phyloP scores from a whole-genome alignment of 2,329 filamentous ascomycete species.

The Xylariaceae sp. region DNA sequence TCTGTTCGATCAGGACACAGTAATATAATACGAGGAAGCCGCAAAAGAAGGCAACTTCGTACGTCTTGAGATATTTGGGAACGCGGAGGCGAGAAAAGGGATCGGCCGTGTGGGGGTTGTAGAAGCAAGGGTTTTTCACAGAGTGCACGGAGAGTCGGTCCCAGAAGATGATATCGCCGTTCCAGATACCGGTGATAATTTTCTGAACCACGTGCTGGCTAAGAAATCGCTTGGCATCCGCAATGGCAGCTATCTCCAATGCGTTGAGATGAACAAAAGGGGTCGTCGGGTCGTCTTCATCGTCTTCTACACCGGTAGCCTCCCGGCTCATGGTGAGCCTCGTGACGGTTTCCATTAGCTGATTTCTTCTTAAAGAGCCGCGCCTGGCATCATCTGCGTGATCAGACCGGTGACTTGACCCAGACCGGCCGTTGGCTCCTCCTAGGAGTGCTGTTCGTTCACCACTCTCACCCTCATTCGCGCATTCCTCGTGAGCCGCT shows the following conservation, averaged over 20 bases:
- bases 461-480: constrained; percentile 51
- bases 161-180: constrained; percentile 78
- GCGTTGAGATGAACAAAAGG: constrained; percentile 83
- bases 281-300: constrained; percentile 67
- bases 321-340: constrained; percentile 58
- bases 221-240: constrained; percentile 74
- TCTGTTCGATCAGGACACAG: constrained; percentile 77
- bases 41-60: constrained; percentile 74
- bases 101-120: constrained; percentile 64
- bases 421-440: constrained; percentile 23
- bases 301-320: constrained; percentile 49
- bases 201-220: constrained; percentile 73
- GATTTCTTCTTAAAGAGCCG: constrained; percentile 54
- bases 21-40: constrained; percentile 81
- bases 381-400: constrained; percentile 35
- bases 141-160: constrained; percentile 67
- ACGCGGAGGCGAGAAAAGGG: constrained; percentile 74
- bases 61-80: constrained; percentile 73
- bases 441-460: constrained; percentile 56
- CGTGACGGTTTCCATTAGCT: constrained; percentile 61
- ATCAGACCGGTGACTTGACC: constrained; percentile 29
- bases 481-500: constrained; percentile 30
- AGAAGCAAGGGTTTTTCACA: constrained; percentile 69
- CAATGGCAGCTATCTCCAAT: constrained; percentile 75
- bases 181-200: constrained; percentile 74